These are phyloP conservation scores for Magnusiomyces tetraspermus DNA, from an alignment of 1,139 yeast species.

Conservation along the genomic window DNA sequence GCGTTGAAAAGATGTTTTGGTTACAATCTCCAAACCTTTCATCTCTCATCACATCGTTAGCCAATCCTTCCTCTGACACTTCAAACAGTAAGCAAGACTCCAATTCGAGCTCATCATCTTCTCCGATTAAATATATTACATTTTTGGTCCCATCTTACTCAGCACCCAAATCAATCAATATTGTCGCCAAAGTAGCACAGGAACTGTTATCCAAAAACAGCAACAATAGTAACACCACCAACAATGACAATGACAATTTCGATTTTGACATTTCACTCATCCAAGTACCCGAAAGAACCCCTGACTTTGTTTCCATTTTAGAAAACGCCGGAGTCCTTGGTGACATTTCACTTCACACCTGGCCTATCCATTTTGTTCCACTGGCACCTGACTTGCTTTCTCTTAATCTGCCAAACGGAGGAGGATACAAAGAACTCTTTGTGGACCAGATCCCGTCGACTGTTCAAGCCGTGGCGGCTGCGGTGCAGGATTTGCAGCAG, in stretches of 20 bases:
- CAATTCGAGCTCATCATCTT: conserved; percentile 11
- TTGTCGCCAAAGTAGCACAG: conserved; percentile 25
- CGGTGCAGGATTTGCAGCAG: conserved; percentile 32
- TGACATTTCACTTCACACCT: conserved; percentile 29
- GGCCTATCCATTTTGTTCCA: conserved; percentile 32
- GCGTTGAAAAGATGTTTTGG: conserved; percentile 56
- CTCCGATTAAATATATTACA: conserved; percentile 9
- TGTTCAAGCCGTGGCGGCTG: conserved; percentile 36
- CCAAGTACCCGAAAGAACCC: conserved; percentile 31
- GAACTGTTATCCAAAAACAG: conserved; percentile 16
- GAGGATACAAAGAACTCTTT: conserved; percentile 29
- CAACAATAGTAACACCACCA: too few relatives aligned
- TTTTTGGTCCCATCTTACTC: conserved; percentile 9
- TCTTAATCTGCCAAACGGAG: conserved; percentile 29
- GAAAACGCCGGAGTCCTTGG: conserved; percentile 33
- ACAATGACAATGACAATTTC: conserved; percentile 11
- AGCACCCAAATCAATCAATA: conserved; percentile 18
- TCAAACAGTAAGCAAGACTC: conserved; percentile 28
- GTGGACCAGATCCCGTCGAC: conserved; percentile 32
- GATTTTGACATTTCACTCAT: conserved; percentile 23
- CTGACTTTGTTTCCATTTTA: conserved; percentile 28
- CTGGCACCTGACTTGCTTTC: conserved; percentile 28
- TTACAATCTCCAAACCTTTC: conserved; percentile 29
- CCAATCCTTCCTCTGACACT: too few relatives aligned
- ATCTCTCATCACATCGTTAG: conserved; percentile 22